Base-by-base conservation (phyloP, 2,329 filamentous ascomycete species). In the Eutypa lata region DNA sequence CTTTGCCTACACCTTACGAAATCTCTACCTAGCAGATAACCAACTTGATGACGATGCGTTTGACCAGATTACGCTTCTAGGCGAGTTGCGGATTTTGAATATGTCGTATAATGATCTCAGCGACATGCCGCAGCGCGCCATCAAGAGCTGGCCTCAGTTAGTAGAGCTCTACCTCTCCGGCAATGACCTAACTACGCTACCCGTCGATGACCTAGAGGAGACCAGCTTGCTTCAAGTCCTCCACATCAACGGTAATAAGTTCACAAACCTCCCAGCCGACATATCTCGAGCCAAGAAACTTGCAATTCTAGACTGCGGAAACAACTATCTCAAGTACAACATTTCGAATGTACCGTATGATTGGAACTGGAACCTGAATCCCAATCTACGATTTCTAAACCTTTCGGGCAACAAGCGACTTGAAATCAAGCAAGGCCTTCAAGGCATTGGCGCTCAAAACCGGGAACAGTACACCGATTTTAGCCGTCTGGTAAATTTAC, bases 351-450 rank as follows among this genome's bases (percentile, higher is more conserved):
- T 96, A 79, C 94, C 93, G 0, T 99, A 99, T 68, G 94, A 99
- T 68, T 99, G 94, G 94, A 99, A 99, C 65, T 99, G 94, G 94
- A 97, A 97, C 66, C 90, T 94, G 79, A 99, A 99, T 65, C 90
- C 89, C 47, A 95, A 97, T 63, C 76, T 99, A 59, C 89, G 92
- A 57, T 99, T 95, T 66, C 86, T 99, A 57, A 99, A 97, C 66
- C 79, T 99, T 65, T 97, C 93, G 0, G 94, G 94, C 49, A 99
- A 99, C 75, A 97, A 96, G 71, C 86, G 93, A 48, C 75, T 99
- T 33, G 94, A 99, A 71, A 97, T 99, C 74, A 88, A 88, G 66
- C 80, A 83, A 61, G 83, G 82, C 24, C 76, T 80, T 7, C 83
- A 82, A 47, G 78, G 67, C 59, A 76, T 67, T 65, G 78, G 66